Base-by-base conservation (phyloP, 2,329 filamentous ascomycete species). In the Clonostachys solani region DNA sequence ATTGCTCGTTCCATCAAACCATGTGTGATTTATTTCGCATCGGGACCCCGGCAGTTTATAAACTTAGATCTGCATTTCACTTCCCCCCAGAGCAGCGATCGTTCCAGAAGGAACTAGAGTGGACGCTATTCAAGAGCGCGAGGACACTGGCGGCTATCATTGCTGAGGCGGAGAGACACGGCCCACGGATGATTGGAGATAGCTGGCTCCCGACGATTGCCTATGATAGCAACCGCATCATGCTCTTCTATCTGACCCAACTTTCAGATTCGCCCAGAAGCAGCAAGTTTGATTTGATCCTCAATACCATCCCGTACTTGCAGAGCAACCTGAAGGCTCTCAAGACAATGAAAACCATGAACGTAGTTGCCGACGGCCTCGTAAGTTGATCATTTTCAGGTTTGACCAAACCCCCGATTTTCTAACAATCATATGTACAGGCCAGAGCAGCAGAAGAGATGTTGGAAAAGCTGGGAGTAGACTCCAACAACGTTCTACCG, bases 1-100 rank as follows among this genome's bases (percentile, higher is more conserved):
- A 52, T 40, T 51, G 50, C 41, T 37, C 50, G 2, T 52, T 51
- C n/a, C 46, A 52, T 34, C 49, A 52, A 10, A 52, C 50, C 18
- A 51, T 52, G 49, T 34, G 50, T 7, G 50, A 52, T 41, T 49
- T 52, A 16, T 52, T 51, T 18, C 49, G 50, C 9, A 52, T 52
- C 23, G 49, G 46, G n/a, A 51, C 47, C 2, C 50, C 50, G 5
- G 49, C 44, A 6, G 44, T 52, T 8, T 52, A 49, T 42, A 51
- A 51, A 35, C 44, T 52, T 2, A 49, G 50, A 18, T 52, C 49
- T 4, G 38, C 50, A 8, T 52, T 52, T 18, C 37, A 49, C 10
- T 52, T 52, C 12, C 47, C 49, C 12, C 47, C 47, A 8, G 50
- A 51, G 42, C 40, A 43, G 40, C 12, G 12, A n/a, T 34, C 43